Evolutionary conservation across 2,329 filamentous ascomycete species (phyloP).

Genomic region (Epichloe uncinata): DNA sequence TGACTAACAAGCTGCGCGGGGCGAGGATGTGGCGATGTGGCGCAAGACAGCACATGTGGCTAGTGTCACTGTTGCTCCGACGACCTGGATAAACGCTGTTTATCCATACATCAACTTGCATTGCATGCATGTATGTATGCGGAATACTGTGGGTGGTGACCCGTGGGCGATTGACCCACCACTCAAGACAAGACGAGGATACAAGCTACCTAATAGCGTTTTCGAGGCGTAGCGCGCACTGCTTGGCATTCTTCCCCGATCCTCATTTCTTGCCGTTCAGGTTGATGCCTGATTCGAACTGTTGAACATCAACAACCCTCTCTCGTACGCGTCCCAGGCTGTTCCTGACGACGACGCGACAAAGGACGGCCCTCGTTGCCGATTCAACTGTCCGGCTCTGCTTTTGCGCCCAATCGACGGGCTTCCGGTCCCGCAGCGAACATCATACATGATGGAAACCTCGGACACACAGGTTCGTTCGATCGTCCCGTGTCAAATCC

Average conservation of each 20-base stretch:
- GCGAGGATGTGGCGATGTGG: not conserved
- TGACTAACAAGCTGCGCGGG: not conserved
- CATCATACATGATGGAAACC: constrained; percentile 18
- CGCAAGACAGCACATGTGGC: not conserved
- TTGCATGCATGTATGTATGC: too few species aligned
- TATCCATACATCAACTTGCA: too few species aligned
- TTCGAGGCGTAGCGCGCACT: not conserved
- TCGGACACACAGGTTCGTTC: constrained; percentile 18
- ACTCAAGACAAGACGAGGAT: not conserved
- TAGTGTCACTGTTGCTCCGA: constrained; percentile 3
- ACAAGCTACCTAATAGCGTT: not conserved
- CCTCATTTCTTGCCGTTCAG: not conserved
- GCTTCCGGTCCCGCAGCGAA: constrained; percentile 9
- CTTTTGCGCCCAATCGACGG: not conserved
- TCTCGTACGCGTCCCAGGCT: constrained; percentile 13
- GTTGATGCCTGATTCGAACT: not conserved
- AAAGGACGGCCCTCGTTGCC: constrained; percentile 22
- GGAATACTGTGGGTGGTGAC: not conserved
- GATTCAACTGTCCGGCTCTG: not conserved
- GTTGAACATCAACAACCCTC: not conserved
- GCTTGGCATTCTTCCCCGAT: not conserved
- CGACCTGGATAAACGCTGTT: constrained; percentile 9
- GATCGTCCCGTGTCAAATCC: not conserved
- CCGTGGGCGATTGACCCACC: not conserved
- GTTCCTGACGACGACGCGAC: constrained; percentile 11